Base-by-base conservation (phyloP, 179 eudicot species). In the Silene vulgaris region DNA sequence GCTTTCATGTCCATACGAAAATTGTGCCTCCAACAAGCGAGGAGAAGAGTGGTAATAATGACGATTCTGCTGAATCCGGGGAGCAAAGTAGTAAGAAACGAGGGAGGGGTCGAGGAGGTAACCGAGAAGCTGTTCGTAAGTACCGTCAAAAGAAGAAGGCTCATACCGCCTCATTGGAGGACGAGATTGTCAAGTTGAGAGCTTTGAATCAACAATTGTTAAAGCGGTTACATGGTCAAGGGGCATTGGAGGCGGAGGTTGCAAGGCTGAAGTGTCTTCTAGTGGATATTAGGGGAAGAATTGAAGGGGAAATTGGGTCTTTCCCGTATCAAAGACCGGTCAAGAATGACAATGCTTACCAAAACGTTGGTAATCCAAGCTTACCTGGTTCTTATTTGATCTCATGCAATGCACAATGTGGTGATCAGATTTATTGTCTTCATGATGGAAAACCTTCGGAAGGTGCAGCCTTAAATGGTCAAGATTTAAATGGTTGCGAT, bases 101-200 rank as follows among this genome's bases (percentile, higher is more conserved):
- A 12, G 87, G 94, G 14, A 21, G 74, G 77, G 97, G 90, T 11
- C 88, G 92, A 23, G 48, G 79, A 73, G 98, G 97, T 0, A 96
- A 96, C 66, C 85, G 92, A 67, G 99, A 89, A 86, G 99, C 99
- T 0, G 99, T 96, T 59, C 88, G 98, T 23, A 96, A 96, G 86
- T 96, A 96, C 65, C 91, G 99, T 3, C 91, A 93, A 85, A 96
- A 96, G 88, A 93, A 96, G 87, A 96, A 96, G 80, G 99, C 98
- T 0, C 86, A 89, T 13, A 78, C 97, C 12, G 97, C 97, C 7
- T 93, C 96, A 0, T 79, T 96, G 76, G 99, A 93, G 80, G 99
- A 89, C 68, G 98, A 96, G 77, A 97, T 93, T 82, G 84, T 80
- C 23, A 90, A 84, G 69, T 80, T 96, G 86, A 87, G 91, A 76